Conservation (phyloP, 495 filamentous ascomycete genomes). For the Apodospora peruviana region DNA sequence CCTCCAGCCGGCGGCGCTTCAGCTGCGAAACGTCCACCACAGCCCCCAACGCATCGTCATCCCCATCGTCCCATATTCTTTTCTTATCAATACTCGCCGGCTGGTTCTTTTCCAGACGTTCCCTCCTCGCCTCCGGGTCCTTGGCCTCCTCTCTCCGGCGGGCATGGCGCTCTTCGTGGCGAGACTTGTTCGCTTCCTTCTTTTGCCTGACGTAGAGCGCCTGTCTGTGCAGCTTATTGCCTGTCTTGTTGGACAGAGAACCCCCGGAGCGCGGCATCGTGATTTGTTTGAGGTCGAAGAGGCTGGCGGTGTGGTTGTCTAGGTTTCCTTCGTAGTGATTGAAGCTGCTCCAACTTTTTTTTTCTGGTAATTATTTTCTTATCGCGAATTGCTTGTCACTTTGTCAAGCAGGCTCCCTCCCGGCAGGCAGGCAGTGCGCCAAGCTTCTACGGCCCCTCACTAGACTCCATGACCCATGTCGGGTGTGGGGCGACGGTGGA, state of each 20-base stretch:
- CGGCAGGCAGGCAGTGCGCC: too few species aligned
- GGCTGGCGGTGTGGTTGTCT: too few species aligned
- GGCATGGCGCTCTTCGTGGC: conserved; percentile 69
- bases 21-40: conserved; percentile 73
- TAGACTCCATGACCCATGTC: too few species aligned
- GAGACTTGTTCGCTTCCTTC: conserved; percentile 60
- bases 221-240: conserved; percentile 73
- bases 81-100: conserved; percentile 83
- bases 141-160: conserved; percentile 79
- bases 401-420: too few species aligned
- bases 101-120: conserved; percentile 69
- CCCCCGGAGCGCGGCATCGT: conserved; percentile 10
- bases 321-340: too few species aligned
- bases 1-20: conserved; percentile 64
- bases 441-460: too few species aligned
- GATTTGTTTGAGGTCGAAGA: too few species aligned
- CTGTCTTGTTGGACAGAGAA: conserved; percentile 24
- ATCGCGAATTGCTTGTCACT: too few species aligned
- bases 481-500: too few species aligned
- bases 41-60: conserved; percentile 67
- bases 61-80: conserved; percentile 88
- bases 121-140: conserved; percentile 67
- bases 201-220: conserved; percentile 73
- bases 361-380: too few species aligned
- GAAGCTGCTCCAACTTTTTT: too few species aligned